Conservation (phyloP, 1,284 basidiomycete genomes). For the Trichosporon sp. region DNA sequence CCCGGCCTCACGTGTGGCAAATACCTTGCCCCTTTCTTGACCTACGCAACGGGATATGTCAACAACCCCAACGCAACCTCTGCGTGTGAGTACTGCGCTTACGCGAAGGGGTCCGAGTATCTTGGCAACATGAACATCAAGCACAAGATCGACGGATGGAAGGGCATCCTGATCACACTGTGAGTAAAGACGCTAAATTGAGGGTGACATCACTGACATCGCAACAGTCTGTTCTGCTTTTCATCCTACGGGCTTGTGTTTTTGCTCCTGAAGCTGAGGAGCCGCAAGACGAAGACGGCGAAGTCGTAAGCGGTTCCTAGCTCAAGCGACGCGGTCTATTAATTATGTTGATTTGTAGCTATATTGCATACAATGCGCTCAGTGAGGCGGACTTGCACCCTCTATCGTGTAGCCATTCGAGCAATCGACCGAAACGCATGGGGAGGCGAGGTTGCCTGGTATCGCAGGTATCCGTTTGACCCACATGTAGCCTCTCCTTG, state of each 20-base stretch:
- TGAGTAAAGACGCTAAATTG: background rate
- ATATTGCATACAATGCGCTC: too few species aligned
- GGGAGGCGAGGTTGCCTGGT: too few species aligned
- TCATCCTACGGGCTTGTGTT: conserved; percentile 45
- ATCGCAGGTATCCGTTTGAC: too few species aligned
- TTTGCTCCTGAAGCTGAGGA: conserved; percentile 45
- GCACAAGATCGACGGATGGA: conserved; percentile 42
- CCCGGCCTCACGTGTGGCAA: conserved; percentile 48
- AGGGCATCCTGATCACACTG: conserved; percentile 47
- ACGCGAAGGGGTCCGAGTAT: conserved; percentile 46
- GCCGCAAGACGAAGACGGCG: conserved; percentile 44
- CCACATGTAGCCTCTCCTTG: too few species aligned
- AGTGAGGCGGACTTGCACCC: too few species aligned
- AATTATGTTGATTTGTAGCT: too few species aligned
- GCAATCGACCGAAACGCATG: too few species aligned
- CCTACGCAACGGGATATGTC: conserved; percentile 23
- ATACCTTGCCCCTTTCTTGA: conserved; percentile 43
- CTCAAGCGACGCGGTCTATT: too few species aligned
- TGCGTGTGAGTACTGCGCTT: conserved; percentile 48
- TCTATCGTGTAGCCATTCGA: too few species aligned
- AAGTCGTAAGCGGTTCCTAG: background rate
- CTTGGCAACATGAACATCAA: conserved; percentile 44
- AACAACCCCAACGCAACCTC: conserved; percentile 44
- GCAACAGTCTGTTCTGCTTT: conserved; percentile 32
- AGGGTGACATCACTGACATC: background rate